Evolutionary conservation across 2,329 filamentous ascomycete species (phyloP).

Genomic region (Fusarium sororula): DNA sequence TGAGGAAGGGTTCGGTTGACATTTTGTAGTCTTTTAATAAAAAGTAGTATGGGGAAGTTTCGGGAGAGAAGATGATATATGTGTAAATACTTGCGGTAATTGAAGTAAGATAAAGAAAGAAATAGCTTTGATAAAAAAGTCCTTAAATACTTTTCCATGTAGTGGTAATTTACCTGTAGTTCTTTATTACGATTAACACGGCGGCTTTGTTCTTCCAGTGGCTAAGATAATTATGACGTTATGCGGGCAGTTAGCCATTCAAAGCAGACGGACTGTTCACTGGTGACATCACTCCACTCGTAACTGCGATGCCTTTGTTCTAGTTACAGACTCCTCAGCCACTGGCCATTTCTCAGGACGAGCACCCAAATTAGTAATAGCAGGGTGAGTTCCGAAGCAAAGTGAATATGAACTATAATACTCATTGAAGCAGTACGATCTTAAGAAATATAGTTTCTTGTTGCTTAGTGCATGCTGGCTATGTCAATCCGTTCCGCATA

Average conservation of each 20-base stretch:
- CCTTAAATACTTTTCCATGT: not conserved
- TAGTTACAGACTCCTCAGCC: not conserved
- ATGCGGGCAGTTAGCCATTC: not conserved
- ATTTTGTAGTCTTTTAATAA: not conserved
- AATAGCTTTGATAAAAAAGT: too few relatives aligned
- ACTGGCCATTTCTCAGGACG: not conserved
- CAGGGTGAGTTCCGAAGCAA: not conserved
- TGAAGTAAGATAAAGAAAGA: not conserved
- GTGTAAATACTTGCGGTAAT: not conserved
- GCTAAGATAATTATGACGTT: too few relatives aligned
- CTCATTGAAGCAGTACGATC: rapidly evolving
- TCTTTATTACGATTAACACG: not conserved
- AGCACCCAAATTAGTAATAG: not conserved
- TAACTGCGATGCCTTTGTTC: not conserved
- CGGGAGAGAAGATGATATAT: not conserved
- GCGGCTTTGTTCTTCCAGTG: not conserved
- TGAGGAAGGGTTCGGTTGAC: not conserved
- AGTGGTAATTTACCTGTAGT: rapidly evolving
- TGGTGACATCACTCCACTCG: not conserved
- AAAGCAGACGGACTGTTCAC: not conserved
- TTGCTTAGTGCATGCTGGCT: not conserved
- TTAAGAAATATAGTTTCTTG: too few relatives aligned
- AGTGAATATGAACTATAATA: rapidly evolving
- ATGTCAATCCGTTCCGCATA: too few relatives aligned
- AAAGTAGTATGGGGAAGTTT: too few relatives aligned